A percentile compares a stretch with the other conserved stretches of the same genome.
Conservation (phyloP, 2,329 filamentous ascomycete species). For the Thelonectria olida region DNA sequence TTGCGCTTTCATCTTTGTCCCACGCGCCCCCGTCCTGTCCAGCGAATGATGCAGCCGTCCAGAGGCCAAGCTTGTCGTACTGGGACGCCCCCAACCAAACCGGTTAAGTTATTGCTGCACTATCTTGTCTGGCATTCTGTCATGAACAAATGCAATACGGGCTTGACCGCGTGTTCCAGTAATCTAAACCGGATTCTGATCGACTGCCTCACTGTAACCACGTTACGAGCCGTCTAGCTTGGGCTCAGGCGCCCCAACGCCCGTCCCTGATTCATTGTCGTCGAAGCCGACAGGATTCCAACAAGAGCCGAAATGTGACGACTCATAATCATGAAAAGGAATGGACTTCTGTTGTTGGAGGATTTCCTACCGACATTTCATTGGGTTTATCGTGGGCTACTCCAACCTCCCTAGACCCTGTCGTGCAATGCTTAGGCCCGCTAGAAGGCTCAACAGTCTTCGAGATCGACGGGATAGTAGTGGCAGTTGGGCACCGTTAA, state of each 20-base stretch:
- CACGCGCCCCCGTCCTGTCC: slow-evolving; percentile 6
- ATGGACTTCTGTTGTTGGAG: background rate
- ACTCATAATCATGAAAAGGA: slow-evolving; percentile 1
- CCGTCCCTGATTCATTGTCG: slow-evolving; percentile 1
- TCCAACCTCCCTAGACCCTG: slow-evolving; percentile 5
- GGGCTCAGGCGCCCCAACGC: background rate
- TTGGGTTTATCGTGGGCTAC: background rate
- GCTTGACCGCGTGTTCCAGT: background rate
- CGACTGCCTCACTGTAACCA: background rate
- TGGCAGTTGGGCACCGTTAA: background rate
- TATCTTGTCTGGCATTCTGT: too few species aligned
- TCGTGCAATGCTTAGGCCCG: background rate
- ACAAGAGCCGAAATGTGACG: background rate
- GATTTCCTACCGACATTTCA: background rate
- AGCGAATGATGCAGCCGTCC: slow-evolving; percentile 15
- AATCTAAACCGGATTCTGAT: background rate
- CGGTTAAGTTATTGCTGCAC: background rate
- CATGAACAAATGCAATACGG: background rate
- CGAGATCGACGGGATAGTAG: background rate
- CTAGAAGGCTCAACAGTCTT: background rate
- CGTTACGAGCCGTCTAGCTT: background rate
- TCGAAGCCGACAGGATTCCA: slow-evolving; percentile 5
- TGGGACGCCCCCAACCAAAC: background rate
- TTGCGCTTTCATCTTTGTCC: background rate
- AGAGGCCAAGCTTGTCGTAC: background rate